A percentile compares a stretch with the other conserved stretches of the same genome.
phyloP scores from a whole-genome alignment of 225 moss, liverwort and hornwort genomes.

The Polytrichum formosum region DNA sequence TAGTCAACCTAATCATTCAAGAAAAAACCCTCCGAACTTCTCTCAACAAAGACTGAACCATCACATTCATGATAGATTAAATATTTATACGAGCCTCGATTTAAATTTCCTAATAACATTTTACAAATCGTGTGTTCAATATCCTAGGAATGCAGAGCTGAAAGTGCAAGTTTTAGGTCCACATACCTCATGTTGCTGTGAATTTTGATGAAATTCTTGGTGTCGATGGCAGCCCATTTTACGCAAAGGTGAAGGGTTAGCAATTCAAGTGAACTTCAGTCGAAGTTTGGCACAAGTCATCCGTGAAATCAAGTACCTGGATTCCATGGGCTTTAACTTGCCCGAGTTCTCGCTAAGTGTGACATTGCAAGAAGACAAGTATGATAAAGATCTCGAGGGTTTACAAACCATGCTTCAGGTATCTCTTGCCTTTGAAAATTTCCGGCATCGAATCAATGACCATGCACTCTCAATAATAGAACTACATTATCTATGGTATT shows the following conservation, averaged over 20 bases:
- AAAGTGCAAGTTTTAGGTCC: too few relatives aligned
- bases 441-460: neutral
- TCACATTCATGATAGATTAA: too few relatives aligned
- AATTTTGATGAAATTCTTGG: neutral
- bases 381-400: conserved; percentile 59
- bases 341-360: conserved; percentile 81
- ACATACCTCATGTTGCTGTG: too few relatives aligned
- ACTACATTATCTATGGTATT: too few relatives aligned
- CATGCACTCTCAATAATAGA: neutral
- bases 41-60: too few relatives aligned
- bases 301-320: conserved; percentile 77
- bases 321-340: conserved; percentile 84
- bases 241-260: conserved; percentile 35
- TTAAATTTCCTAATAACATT: neutral
- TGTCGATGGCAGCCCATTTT: conserved; percentile 44
- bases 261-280: conserved; percentile 76
- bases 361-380: conserved; percentile 79
- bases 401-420: conserved; percentile 83
- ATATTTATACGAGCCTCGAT: too few relatives aligned
- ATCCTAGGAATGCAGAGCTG: too few relatives aligned
- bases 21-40: too few relatives aligned
- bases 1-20: too few relatives aligned
- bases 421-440: too few relatives aligned
- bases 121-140: too few relatives aligned
- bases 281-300: conserved; percentile 53